phyloP scores from a whole-genome alignment of 225 moss, liverwort and hornwort species.

The Rhytidiadelphus loreus region DNA sequence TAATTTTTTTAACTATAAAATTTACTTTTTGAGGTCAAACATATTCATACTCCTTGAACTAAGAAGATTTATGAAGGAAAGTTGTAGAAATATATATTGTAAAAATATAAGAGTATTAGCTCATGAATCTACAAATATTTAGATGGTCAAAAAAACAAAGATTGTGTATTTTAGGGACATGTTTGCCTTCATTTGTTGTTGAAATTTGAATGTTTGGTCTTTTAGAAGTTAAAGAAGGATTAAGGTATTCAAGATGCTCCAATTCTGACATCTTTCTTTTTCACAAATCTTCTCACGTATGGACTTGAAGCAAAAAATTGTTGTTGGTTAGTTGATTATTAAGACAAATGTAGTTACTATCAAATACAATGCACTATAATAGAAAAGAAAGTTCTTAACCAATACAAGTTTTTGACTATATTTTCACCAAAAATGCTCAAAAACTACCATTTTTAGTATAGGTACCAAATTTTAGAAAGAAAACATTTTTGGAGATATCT shows the following conservation, averaged over 20 bases:
- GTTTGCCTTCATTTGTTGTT: not conserved
- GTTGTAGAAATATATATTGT: not conserved
- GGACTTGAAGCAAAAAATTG: not conserved
- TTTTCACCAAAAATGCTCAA: too few relatives aligned
- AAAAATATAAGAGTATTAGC: not conserved
- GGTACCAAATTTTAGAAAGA: too few relatives aligned
- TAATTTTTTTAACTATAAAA: not conserved
- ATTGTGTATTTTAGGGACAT: fast-evolving
- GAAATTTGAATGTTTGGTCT: not conserved
- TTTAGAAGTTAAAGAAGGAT: not conserved
- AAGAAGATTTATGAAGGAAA: not conserved
- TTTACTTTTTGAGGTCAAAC: not conserved
- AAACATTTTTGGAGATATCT: too few relatives aligned
- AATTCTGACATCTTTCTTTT: not conserved
- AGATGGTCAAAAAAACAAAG: not conserved
- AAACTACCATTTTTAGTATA: too few relatives aligned
- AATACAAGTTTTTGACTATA: too few relatives aligned
- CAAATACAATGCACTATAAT: not conserved
- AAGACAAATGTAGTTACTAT: not conserved
- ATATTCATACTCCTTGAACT: not conserved
- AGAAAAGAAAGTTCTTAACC: not conserved
- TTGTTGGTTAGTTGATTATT: not conserved
- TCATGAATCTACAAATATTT: not conserved
- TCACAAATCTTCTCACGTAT: not conserved
- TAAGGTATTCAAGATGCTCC: not conserved